These are phyloP conservation scores for Coemansia sp. DNA, from an alignment of 192 early-diverging fungal species.

Conservation along the genomic window DNA sequence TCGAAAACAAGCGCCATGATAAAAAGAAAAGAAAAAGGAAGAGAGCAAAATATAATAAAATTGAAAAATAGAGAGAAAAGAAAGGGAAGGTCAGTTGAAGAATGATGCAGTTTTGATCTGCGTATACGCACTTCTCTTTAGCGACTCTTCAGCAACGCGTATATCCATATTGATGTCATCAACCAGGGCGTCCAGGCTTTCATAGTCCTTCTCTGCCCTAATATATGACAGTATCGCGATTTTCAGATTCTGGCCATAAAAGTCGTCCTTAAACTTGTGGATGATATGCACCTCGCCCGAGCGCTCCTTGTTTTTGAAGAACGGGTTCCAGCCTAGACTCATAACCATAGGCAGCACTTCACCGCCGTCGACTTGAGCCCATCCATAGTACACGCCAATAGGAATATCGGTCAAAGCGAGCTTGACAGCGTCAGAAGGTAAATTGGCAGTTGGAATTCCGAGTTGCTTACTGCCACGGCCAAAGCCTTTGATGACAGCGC, in stretches of 20 bases:
- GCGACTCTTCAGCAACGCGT: conserved; percentile 27
- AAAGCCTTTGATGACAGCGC: conserved; percentile 86
- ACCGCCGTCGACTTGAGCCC: conserved; percentile 68
- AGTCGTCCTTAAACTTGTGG: conserved; percentile 82
- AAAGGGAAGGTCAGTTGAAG: conserved; percentile 6
- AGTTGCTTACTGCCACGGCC: conserved; percentile 95
- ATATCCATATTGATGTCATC: conserved; percentile 93
- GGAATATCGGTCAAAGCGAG: conserved; percentile 64
- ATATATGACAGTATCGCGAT: conserved; percentile 89
- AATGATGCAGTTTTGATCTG: conserved; percentile 12
- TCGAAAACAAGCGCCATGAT: conserved; percentile 54
- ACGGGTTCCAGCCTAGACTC: conserved; percentile 99
- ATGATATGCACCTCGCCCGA: conserved; percentile 98
- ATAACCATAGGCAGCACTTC: conserved; percentile 94
- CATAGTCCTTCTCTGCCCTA: conserved; percentile 88
- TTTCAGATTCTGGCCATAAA: conserved; percentile 83
- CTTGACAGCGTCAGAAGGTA: conserved; percentile 76
- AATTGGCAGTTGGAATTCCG: conserved; percentile 97
- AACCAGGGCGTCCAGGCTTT: conserved; percentile 84
- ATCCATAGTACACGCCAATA: conserved; percentile 95
- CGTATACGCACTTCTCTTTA: conserved; percentile 19
- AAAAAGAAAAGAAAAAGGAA: background rate
- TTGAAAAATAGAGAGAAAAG: conserved; percentile 4
- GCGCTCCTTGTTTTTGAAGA: conserved; percentile 94
- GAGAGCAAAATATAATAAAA: background rate